These are phyloP conservation scores for Periconia digitata DNA, from an alignment of 2,329 filamentous ascomycete genomes.

Conservation along the genomic window DNA sequence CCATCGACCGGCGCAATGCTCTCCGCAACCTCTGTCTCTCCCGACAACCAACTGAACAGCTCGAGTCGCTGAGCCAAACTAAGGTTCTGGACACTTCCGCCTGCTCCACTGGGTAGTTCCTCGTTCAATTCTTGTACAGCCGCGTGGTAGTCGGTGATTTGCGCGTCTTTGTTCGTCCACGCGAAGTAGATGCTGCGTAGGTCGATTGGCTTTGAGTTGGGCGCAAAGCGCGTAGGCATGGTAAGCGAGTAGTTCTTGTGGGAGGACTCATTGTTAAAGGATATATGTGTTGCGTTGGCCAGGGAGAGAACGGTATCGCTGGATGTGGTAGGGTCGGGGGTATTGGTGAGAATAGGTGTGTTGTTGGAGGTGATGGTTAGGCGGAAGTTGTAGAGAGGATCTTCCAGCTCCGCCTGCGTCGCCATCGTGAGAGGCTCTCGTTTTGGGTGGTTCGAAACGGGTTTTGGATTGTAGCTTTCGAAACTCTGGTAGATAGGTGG, in stretches of 20 bases:
- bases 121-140: conserved; percentile 79
- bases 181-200: conserved; percentile 95
- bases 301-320: conserved; percentile 65
- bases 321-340: conserved; percentile 62
- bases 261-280: conserved; percentile 64
- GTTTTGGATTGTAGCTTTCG: background rate
- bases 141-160: conserved; percentile 88
- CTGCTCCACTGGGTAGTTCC: conserved; percentile 63
- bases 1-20: conserved; percentile 84
- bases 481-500: background rate
- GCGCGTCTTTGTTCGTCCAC: conserved; percentile 89
- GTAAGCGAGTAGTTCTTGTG: conserved; percentile 68
- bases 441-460: background rate
- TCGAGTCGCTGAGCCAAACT: conserved; percentile 91
- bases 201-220: conserved; percentile 69
- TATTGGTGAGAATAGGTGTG: conserved; percentile 73
- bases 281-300: conserved; percentile 57
- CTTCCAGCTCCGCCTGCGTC: conserved; percentile 45
- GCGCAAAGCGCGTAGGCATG: conserved; percentile 81
- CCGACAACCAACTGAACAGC: conserved; percentile 89
- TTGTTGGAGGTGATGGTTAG: conserved; percentile 74
- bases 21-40: conserved; percentile 78
- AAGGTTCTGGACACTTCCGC: conserved; percentile 78
- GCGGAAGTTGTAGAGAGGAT: conserved; percentile 82
- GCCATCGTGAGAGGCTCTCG: conserved; percentile 16